Evolutionary conservation across 176 grass and related monocot species (phyloP).

Genomic region (Aegilops longissima): DNA sequence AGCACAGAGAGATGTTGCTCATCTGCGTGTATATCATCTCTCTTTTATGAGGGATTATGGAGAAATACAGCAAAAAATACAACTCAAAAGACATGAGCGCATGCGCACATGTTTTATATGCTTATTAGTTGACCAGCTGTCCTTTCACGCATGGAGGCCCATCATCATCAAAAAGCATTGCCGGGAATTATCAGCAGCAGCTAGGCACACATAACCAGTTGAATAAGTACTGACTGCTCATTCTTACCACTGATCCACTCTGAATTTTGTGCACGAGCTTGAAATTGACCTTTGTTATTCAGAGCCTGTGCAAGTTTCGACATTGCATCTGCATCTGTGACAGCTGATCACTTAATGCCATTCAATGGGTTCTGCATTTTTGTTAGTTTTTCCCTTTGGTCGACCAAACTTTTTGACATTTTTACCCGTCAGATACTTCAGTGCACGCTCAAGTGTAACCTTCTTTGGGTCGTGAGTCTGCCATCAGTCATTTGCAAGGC

Average conservation of each 20-base stretch:
- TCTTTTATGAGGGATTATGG: background rate
- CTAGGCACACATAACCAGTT: background rate
- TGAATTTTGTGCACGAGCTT: constrained; percentile 17
- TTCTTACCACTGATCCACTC: background rate
- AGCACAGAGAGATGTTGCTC: background rate
- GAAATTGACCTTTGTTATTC: background rate
- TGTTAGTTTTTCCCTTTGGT: constrained; percentile 37
- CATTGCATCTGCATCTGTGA: background rate
- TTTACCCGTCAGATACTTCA: constrained; percentile 75
- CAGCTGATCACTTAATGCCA: constrained; percentile 33
- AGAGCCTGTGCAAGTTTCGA: background rate
- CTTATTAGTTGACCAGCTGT: background rate
- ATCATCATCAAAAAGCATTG: background rate
- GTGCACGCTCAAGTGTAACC: constrained; percentile 57
- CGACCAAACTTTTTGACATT: constrained; percentile 73
- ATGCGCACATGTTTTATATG: background rate
- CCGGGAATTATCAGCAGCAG: background rate
- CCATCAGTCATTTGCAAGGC: constrained; percentile 34
- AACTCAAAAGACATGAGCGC: background rate
- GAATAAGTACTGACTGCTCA: background rate
- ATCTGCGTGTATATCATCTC: background rate
- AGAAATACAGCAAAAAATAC: background rate
- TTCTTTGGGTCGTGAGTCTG: constrained; percentile 56
- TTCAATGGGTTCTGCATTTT: constrained; percentile 37
- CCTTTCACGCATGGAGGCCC: background rate